Percentiles rank a stretch among this genome's conserved stretches.
phyloP scores from a whole-genome alignment of 208 protist species.

The Acanthamoeba sp. region DNA sequence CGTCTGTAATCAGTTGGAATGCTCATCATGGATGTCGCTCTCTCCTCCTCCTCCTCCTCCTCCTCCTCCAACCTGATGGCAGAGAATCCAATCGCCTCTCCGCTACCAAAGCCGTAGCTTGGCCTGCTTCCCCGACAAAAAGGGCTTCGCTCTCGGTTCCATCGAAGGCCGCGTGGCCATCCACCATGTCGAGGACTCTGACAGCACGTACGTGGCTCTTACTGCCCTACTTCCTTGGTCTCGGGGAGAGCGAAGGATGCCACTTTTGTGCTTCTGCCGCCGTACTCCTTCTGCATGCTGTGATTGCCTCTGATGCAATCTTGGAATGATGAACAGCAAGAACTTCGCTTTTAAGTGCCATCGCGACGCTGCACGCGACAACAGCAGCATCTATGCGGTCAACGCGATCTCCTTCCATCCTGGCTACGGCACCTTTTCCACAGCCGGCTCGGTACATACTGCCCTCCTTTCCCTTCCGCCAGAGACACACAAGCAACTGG shows the following conservation, averaged over 20 bases:
- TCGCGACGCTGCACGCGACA: constrained; percentile 73
- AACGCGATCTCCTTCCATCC: constrained; percentile 88
- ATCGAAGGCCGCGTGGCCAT: constrained; percentile 90
- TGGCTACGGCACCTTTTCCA: constrained; percentile 87
- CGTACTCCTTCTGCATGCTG: no score
- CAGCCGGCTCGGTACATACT: constrained; percentile 85
- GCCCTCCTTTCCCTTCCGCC: constrained; percentile 87
- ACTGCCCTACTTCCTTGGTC: no score
- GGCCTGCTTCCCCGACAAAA: constrained; percentile 76
- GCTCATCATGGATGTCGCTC: no score
- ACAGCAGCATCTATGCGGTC: constrained; percentile 84
- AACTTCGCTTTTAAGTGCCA: constrained; percentile 92
- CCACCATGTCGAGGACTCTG: constrained; percentile 81
- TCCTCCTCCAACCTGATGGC: not conserved
- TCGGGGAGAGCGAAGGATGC: no score
- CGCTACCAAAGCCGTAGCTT: constrained; percentile 82
- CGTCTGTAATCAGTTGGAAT: no score
- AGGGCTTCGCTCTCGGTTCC: constrained; percentile 85
- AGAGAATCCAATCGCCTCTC: constrained; percentile 64
- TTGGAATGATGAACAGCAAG: constrained; percentile 55
- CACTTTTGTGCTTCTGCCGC: no score
- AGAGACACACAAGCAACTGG: no score
- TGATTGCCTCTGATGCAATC: not conserved
- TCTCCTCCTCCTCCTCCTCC: not conserved
- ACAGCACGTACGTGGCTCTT: not conserved